Conservation (phyloP, 495 filamentous ascomycete species). For the Penicillium crystallinum region DNA sequence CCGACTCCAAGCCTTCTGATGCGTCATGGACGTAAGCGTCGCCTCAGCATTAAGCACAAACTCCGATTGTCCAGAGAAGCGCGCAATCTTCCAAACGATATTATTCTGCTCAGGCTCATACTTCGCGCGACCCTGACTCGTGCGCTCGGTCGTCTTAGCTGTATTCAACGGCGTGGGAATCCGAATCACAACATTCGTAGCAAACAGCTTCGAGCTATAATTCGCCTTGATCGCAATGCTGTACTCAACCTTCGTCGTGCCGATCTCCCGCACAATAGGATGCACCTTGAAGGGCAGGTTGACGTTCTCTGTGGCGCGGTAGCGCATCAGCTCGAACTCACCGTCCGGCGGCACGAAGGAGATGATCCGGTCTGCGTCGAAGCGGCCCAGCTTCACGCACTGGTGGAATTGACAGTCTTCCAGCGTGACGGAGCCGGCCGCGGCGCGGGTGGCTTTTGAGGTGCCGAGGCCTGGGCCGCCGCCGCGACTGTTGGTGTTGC, state of each 20-base stretch:
- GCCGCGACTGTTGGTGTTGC: slow-evolving; percentile 28
- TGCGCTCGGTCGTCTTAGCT: slow-evolving; percentile 87
- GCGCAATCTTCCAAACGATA: slow-evolving; percentile 98
- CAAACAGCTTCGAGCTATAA: slow-evolving; percentile 93
- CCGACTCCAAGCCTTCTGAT: slow-evolving; percentile 95
- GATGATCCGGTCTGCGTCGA: slow-evolving; percentile 96
- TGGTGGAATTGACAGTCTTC: slow-evolving; percentile 99
- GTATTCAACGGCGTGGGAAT: slow-evolving; percentile 97
- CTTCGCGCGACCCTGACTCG: slow-evolving; percentile 92
- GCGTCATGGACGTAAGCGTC: slow-evolving; percentile 90
- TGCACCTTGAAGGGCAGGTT: slow-evolving; percentile 99
- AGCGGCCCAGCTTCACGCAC: slow-evolving; percentile 95
- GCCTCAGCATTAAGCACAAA: slow-evolving; percentile 93
- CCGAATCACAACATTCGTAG: slow-evolving; percentile 93
- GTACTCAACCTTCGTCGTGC: slow-evolving; percentile 97
- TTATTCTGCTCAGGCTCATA: slow-evolving; percentile 98
- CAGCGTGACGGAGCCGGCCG: slow-evolving; percentile 90
- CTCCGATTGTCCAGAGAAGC: slow-evolving; percentile 93
- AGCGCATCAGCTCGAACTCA: slow-evolving; percentile 98
- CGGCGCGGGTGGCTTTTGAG: slow-evolving; percentile 87
- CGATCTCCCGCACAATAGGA: slow-evolving; percentile 95
- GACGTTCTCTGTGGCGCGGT: slow-evolving; percentile 98
- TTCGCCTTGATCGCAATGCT: slow-evolving; percentile 96
- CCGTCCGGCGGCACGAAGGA: slow-evolving; percentile 97
- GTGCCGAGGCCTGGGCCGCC: slow-evolving; percentile 41